phyloP scores from a whole-genome alignment of 1,284 basidiomycete genomes.

The Kwoniella shivajii region DNA sequence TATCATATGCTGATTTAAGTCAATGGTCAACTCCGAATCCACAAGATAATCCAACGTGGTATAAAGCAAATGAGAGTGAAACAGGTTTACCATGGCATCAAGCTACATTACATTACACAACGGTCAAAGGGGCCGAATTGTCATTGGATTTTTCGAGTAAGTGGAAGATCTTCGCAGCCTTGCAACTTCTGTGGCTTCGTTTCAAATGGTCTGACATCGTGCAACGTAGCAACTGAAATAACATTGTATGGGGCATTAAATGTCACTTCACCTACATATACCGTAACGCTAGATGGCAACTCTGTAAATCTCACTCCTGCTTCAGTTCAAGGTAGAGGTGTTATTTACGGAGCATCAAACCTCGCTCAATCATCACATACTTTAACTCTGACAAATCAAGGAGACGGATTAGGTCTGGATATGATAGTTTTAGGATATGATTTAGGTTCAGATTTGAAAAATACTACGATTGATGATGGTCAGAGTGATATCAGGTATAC shows the following conservation, averaged over 20 bases:
- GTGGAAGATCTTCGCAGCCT: background rate
- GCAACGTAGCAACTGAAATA: constrained; percentile 26
- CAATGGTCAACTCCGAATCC: constrained; percentile 53
- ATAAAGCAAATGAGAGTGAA: constrained; percentile 34
- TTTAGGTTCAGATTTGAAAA: constrained; percentile 47
- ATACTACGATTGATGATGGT: constrained; percentile 50
- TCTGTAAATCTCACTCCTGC: constrained; percentile 14
- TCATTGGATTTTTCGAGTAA: constrained; percentile 38
- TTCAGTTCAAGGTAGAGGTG: constrained; percentile 29
- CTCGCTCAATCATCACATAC: constrained; percentile 31
- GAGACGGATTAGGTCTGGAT: constrained; percentile 44
- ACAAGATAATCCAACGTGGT: constrained; percentile 47
- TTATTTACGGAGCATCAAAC: constrained; percentile 29
- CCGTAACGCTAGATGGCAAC: constrained; percentile 41
- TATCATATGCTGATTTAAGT: constrained; percentile 37
- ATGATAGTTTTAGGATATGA: constrained; percentile 33
- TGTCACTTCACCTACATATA: constrained; percentile 29
- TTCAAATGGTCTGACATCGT: background rate
- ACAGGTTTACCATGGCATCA: constrained; percentile 50
- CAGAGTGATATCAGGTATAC: constrained; percentile 36
- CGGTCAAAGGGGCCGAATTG: constrained; percentile 26
- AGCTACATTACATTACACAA: constrained; percentile 47
- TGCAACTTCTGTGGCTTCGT: background rate
- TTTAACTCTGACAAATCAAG: constrained; percentile 37
- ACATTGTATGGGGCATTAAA: constrained; percentile 46